Evolutionary conservation across 139 green algal genomes (phyloP), one percentile per base, ranked within the genome.

Genomic region (Volvox reticuliferus): DNA sequence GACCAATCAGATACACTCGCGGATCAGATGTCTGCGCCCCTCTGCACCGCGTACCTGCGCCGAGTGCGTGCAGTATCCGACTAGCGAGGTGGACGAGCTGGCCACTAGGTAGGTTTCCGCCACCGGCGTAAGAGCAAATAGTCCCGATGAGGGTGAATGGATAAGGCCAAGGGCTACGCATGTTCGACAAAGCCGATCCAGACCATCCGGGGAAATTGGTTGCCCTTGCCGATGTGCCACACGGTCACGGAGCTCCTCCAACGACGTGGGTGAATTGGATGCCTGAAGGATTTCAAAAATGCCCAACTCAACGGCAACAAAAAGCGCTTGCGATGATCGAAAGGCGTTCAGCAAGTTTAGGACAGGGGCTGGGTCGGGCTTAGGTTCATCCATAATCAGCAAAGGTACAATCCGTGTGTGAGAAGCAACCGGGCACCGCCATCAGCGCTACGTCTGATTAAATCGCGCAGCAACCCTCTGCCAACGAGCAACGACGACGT

Each of bases 311-410:
- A 92, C 88, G 0, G 92, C 83, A 0, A 88, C 77, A 13, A 94
- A 89, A 1, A 94, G 83, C 0, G 79, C 62, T 32, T 87, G 73
- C 12, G 79, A 90, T 2, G 36, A 26, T 0, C 92, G 83, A 28
- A 94, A 94, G 16, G 82, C 92, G 50, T 92, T 91, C 1, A 93
- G 50, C 32, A 93, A 65, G 30, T 91, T 76, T 0, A 93, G 61
- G 44, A 93, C 62, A 0, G 88, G 88, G 26, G 30, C 50, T 0
- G 91, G 35, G 33, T 93, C 85, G n/a, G 79, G 85, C 24, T 75
- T 87, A 20, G 28, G n/a, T 1, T 86, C 26, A 26, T 1, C 24
- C 55, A 75, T 86, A n/a, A 20, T 73, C 44, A 55, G 44, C 44
- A 9, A 55, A 55, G 44, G 5, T 55, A 55, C 44, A 55, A 55